These are phyloP conservation scores for Brachypodium distachyon DNA, from an alignment of 202 grass and related monocot genomes.

Conservation along the genomic window DNA sequence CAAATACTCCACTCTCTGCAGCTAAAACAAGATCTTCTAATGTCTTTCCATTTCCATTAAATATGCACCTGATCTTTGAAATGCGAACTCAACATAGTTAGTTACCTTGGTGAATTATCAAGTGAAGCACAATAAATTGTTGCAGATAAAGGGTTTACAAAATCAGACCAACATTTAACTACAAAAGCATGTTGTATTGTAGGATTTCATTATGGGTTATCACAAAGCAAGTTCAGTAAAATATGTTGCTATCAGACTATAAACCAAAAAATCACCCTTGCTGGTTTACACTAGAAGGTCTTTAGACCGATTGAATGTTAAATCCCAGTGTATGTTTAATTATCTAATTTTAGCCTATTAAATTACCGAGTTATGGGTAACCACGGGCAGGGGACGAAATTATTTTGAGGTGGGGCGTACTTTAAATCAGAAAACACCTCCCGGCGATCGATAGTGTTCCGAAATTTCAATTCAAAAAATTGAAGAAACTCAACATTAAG, in stretches of 20 bases:
- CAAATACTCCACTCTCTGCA: conserved; percentile 78
- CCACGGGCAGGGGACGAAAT: too few species aligned
- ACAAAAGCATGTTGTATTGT: neutral
- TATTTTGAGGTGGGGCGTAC: too few species aligned
- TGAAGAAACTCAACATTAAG: too few species aligned
- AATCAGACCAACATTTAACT: neutral
- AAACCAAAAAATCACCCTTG: neutral
- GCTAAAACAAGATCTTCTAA: conserved; percentile 87
- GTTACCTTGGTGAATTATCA: neutral
- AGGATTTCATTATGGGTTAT: neutral
- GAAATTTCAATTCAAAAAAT: too few species aligned
- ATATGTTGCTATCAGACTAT: neutral
- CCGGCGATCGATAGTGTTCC: too few species aligned
- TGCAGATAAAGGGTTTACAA: conserved; percentile 3
- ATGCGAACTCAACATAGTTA: conserved; percentile 22
- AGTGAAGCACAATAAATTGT: neutral
- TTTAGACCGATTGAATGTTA: neutral
- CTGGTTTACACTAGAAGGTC: neutral
- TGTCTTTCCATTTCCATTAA: conserved; percentile 96
- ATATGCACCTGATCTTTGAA: conserved; percentile 89
- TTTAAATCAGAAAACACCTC: too few species aligned
- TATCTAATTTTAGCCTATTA: neutral
- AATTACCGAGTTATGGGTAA: neutral
- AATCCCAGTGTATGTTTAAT: neutral
- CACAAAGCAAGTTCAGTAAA: neutral